Evolutionary conservation across 2,329 filamentous ascomycete species (phyloP), one percentile per base, ranked within the genome.

Genomic region (Hypoxylon sp.): DNA sequence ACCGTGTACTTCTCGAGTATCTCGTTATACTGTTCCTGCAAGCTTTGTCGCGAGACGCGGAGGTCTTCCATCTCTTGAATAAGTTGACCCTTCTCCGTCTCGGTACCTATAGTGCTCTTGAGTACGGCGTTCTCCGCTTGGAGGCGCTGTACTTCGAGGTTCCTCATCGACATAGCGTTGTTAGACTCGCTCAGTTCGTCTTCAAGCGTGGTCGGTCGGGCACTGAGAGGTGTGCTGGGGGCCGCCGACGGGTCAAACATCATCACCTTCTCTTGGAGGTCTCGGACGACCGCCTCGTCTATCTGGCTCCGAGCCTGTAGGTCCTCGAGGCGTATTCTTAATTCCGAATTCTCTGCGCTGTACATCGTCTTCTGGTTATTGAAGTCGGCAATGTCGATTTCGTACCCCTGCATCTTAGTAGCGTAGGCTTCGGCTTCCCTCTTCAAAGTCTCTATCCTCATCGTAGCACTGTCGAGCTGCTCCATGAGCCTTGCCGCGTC

Each of bases 71-170:
- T 74, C 60, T 88, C 83, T 49, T 77, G 76, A 24, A 83, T 79
- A 41, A 88, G 74, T 38, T 79, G 74, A 38, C 81, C 79, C 53
- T 80, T 82, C 63, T 86, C 83, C 1, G 82, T 81, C 6, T 79
- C 79, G 6, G 80, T 81, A 8, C 79, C 79, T 48, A 84, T 76
- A 46, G 79, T 84, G 59, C 78, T 82, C 57, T 81, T 81, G 10
- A 88, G 74, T 6, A 88, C 71, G 29, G 81, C 79, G 64, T 86
- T 87, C 71, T 88, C 86, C 4, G 85, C 82, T 68, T 83, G 84
- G 43, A 88, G 74, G 27, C 85, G 80, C 24, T 83, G 83, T 18
- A 86, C 69, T 67, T 86, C 82, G 15, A 85, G 71, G 26, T 69
- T 71, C 9, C 78, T 77, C 45, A 83, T 73, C 13, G 76, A 76